A percentile compares a stretch with the other conserved stretches of the same genome.
These are phyloP conservation scores for Stentor roeselii DNA, from an alignment of 73 alveolate genomes.

Conservation along the genomic window DNA sequence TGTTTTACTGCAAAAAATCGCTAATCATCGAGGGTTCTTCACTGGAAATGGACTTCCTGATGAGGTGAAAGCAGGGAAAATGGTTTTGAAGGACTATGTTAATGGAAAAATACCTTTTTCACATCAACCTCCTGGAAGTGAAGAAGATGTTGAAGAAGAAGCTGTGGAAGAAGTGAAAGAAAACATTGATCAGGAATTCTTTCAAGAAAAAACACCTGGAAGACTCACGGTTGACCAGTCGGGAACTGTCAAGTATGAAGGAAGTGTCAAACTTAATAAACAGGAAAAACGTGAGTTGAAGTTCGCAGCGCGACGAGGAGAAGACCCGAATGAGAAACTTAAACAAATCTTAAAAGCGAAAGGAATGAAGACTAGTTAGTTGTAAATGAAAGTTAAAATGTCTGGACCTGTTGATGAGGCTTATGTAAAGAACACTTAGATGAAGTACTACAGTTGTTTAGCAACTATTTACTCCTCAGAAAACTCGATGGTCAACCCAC, in stretches of 20 bases:
- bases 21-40: conserved; percentile 81
- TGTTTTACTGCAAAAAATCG: conserved; percentile 74
- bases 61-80: conserved; percentile 90
- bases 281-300: conserved; percentile 51
- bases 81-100: conserved; percentile 90
- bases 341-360: conserved; percentile 14
- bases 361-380: no score
- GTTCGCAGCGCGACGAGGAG: conserved; percentile 48
- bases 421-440: no score
- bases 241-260: conserved; percentile 31
- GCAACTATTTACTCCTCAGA: no score
- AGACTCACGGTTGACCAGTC: conserved; percentile 40
- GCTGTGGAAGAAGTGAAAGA: conserved; percentile 35
- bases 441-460: no score
- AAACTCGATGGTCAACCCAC: no score
- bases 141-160: conserved; percentile 54
- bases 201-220: neutral
- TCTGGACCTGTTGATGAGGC: no score
- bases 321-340: conserved; percentile 1
- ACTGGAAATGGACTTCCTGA: conserved; percentile 97
- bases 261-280: conserved; percentile 41
- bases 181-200: conserved; percentile 5
- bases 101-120: conserved; percentile 88
- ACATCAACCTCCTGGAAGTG: conserved; percentile 89
- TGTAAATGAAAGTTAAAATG: no score